Base-by-base conservation (phyloP, 1,139 yeast genomes). In the Taphrina deformans region DNA sequence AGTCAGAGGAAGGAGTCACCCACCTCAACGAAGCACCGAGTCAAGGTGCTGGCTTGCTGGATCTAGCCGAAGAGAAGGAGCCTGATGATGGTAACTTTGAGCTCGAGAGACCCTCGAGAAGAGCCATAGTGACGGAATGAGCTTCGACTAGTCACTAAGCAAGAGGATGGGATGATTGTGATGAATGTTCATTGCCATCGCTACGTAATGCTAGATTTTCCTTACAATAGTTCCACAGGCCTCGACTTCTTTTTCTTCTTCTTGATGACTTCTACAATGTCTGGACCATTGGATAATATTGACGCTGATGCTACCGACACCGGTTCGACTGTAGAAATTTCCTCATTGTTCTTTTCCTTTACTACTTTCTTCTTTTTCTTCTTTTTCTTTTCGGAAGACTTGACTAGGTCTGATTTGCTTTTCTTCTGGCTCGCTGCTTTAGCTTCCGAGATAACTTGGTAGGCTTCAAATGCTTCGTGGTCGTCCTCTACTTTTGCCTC, bases 401-500 rank as follows among this genome's bases (percentile, higher is more conserved):
- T 51, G 44, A 44, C 9, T 18, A 21, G 14, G 2, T n/a, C 35
- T 12, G 18, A 40, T 48, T 46, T 53, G 35, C 55, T 24, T n/a
- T 45, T 44, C 44, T 44, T 55, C 24, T 38, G 35, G 5, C 33
- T 12, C 23, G 48, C 48, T 16, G 35, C 40, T 24, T 38, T 35
- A 7, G 58, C 58, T n/a, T 53, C 35, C n/a, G 58, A 53, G 14
- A 53, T 14, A 48, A 53, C 68, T 21, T 55, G 56, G 29, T 68
- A 69, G 7, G 68, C 70, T 50, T 65, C 69, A n/a, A 61, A 40
- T 38, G 55, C 52, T 2, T 67, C 69, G 38, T 68, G 67, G 5
- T 67, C 70, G n/a, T 66, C 68, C 3, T 64, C 67, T 41, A 60
- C 70, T 16, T 65, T 50, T 10, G 68, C 67, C 27, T 67, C 70